Percentiles rank a stretch among this genome's conserved stretches.
phyloP scores from a whole-genome alignment of 2,329 filamentous ascomycete species.

The Scedosporium minutisporum region DNA sequence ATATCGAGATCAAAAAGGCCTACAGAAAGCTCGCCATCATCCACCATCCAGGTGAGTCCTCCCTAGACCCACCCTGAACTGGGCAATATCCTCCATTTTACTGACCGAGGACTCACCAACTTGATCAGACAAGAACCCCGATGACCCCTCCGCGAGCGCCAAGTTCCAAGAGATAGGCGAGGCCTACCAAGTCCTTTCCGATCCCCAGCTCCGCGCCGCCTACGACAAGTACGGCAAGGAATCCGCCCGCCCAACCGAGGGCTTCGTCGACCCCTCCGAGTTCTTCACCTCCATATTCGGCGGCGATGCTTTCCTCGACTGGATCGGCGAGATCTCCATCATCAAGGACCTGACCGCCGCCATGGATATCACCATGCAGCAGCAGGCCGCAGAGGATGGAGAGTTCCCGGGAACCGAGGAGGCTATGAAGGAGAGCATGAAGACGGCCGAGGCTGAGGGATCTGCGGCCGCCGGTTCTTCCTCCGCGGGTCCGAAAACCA shows the following conservation, averaged over 20 bases:
- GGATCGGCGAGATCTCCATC: conserved; percentile 95
- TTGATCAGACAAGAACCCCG: conserved; percentile 82
- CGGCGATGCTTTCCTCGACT: conserved; percentile 88
- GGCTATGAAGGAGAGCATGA: conserved; percentile 45
- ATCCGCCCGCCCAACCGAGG: conserved; percentile 77
- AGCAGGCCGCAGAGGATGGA: conserved; percentile 28
- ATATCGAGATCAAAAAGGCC: conserved; percentile 93
- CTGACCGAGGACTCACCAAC: conserved; percentile 4
- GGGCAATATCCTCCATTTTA: not conserved
- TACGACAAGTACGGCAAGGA: conserved; percentile 99
- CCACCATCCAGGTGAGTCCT: conserved; percentile 66
- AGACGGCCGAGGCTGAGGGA: conserved; percentile 25
- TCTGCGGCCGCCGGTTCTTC: conserved; percentile 18
- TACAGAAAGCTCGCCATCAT: conserved; percentile 92
- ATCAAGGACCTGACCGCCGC: conserved; percentile 98
- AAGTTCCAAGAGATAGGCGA: conserved; percentile 85
- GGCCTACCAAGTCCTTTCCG: conserved; percentile 72
- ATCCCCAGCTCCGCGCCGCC: conserved; percentile 74
- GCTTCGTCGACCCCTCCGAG: conserved; percentile 91
- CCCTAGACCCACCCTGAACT: not conserved
- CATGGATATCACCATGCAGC: conserved; percentile 93
- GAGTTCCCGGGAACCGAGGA: conserved; percentile 50
- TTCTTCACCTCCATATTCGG: conserved; percentile 99
- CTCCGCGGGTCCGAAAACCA: conserved; percentile 13
- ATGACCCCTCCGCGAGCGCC: conserved; percentile 84